Conservation (phyloP, 2,329 filamentous ascomycete genomes). For the Paramyrothecium sp. region DNA sequence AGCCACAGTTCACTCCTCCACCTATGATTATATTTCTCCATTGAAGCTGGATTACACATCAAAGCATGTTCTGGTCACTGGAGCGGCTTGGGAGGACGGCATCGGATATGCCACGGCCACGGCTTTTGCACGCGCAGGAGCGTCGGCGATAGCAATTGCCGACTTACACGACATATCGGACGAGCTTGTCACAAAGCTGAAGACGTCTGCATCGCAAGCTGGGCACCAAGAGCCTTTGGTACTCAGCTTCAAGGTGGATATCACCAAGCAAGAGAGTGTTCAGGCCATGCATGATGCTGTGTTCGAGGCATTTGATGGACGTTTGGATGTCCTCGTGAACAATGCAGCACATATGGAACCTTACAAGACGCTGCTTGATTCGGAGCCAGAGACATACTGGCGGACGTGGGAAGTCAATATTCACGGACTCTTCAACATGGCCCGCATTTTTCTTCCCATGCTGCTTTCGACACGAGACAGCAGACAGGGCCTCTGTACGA, state of each 20-base stretch:
- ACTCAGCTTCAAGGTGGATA: slow-evolving; percentile 7
- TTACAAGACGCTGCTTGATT: slow-evolving; percentile 11
- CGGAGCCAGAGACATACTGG: slow-evolving; percentile 14
- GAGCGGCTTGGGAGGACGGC: slow-evolving; percentile 11
- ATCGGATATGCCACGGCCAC: not conserved
- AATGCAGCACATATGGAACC: slow-evolving; percentile 13
- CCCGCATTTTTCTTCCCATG: slow-evolving; percentile 11
- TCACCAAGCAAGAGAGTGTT: slow-evolving; percentile 12
- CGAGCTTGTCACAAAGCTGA: slow-evolving; percentile 12
- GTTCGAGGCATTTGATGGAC: slow-evolving; percentile 7
- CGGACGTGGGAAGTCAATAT: not conserved
- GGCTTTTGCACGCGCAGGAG: slow-evolving; percentile 13
- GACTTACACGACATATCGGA: slow-evolving; percentile 13
- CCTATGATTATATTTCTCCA: slow-evolving; percentile 10
- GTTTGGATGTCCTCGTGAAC: slow-evolving; percentile 5
- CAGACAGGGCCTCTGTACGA: slow-evolving; percentile 18
- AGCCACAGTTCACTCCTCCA: not conserved
- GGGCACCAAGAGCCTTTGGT: slow-evolving; percentile 11
- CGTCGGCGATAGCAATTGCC: slow-evolving; percentile 15
- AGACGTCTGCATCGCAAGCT: slow-evolving; percentile 11
- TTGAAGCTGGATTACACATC: slow-evolving; percentile 9
- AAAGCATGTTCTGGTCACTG: slow-evolving; percentile 16
- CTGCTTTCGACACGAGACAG: slow-evolving; percentile 6
- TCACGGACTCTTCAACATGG: not conserved
- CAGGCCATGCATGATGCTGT: slow-evolving; percentile 5